Base-by-base conservation (phyloP, 139 green algal species). In the Volvox africanus region DNA sequence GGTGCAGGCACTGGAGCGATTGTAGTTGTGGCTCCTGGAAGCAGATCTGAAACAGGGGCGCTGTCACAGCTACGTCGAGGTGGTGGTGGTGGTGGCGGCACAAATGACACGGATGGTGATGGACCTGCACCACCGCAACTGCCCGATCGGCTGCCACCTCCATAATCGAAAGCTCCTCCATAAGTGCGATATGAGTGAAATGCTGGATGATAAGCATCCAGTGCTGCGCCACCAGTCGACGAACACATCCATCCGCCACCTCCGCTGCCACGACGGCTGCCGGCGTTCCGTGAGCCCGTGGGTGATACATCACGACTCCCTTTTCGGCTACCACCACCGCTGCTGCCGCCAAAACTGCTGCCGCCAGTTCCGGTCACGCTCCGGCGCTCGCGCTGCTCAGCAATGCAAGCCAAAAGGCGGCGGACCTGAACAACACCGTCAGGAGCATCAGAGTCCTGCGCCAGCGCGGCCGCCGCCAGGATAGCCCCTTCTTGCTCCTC, bases 401-500 rank as follows among this genome's bases (percentile, higher is more conserved):
- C 65, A 24, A 92, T 87, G 79, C 79, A 81, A 44, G 79, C 65
- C 20, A 82, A 68, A 28, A 87, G 79, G 32, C 79, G 79, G 36
- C 88, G 88, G 36, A 87, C 88, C 62, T 91, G 78, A 26, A 91
- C 78, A 22, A 71, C 24, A 73, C 71, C 50, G n/a, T 82, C 65
- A 1, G 36, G 55, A 0, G 33, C 65, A n/a, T 88, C 80, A 61
- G 37, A 24, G 32, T 84, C 89, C 77, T 95, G 89, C 37, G 85
- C 87, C 0, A 89, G 82, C 24, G 88, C 92, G 22, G 61, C 90
- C 20, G 92, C 77, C 19, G 91, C 88, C 30, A 81, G 62, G 26
- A 92, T 37, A 28, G 88, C 92, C 1, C 87, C 92, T 11, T 94
- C 94, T 78, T 95, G 91, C 17, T 62, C 90, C 37, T 90, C 91